Evolutionary conservation across 2,329 filamentous ascomycete species (phyloP), one percentile per base, ranked within the genome.

Genomic region (Fusarium sp.): DNA sequence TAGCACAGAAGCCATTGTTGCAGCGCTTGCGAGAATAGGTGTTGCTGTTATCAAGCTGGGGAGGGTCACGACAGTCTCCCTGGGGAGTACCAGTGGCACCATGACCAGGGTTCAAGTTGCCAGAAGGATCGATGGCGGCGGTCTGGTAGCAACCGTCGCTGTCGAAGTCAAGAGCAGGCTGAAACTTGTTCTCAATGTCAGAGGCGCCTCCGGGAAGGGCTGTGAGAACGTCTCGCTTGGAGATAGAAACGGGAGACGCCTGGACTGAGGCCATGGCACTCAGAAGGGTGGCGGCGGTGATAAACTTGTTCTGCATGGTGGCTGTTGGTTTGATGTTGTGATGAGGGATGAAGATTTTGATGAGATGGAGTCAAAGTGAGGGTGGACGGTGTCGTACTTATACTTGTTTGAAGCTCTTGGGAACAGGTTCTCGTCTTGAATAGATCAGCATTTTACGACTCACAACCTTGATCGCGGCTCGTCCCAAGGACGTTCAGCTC

Each of bases 61-160:
- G 73, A 15, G 71, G 63, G n/a, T 79, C 76, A 29, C 79, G 79
- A 44, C 79, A 81, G 18, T 78, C 70, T 31, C 73, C 78, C 61
- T 78, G 49, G 11, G 77, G 78, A 8, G 75, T 79, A 27, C 76
- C 76, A 8, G 77, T 79, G 9, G 78, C 72, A 27, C 27, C 74
- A 2, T 75, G 72, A 4, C 78, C 78, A 0, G 72, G 73, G 58
- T 79, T 79, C 25, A 70, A 77, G 38, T 78, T 78, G 31, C 84
- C 83, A 14, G 77, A 62, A 1, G 75, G 76, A 64, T 79, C 79
- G 41, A 86, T 82, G 44, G 84, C 85, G n/a, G 85, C 83, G 3
- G 84, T 84, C 69, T 85, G 84, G 75, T 86, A 84, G 73, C 82
- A 84, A 14, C 82, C 79, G 48, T 84, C 82, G 2, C 70, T 76